phyloP scores from a whole-genome alignment of 176 grass and related monocot species.

The Bromus sterilis region DNA sequence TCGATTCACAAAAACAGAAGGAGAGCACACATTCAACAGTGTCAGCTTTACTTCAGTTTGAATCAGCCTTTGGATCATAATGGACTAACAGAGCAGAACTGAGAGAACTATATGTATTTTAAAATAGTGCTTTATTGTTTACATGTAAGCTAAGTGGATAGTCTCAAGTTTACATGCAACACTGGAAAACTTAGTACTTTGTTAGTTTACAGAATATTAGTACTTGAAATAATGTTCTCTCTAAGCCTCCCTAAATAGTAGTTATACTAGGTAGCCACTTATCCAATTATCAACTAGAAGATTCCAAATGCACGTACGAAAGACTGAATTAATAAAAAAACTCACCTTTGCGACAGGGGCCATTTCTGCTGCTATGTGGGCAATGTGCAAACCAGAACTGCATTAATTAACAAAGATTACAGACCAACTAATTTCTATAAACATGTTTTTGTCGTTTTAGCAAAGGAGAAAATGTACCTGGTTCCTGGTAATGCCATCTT shows the following conservation, averaged over 20 bases:
- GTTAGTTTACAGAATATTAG: neutral
- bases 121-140: neutral
- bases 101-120: neutral
- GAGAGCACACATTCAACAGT: neutral
- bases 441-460: neutral
- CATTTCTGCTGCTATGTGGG: constrained; percentile 99
- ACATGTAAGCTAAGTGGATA: neutral
- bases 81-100: neutral
- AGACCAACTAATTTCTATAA: neutral
- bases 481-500: constrained; percentile 52
- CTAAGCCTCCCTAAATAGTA: neutral
- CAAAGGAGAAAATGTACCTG: constrained; percentile 39
- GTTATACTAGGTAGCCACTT: neutral
- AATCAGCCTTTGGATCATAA: constrained; percentile 8
- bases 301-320: constrained; percentile 11
- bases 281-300: neutral
- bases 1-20: neutral
- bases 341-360: constrained; percentile 93
- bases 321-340: constrained; percentile 11
- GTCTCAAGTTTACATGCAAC: neutral
- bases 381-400: constrained; percentile 79
- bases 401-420: constrained; percentile 27
- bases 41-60: neutral
- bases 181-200: neutral
- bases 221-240: neutral